Base-by-base conservation (phyloP, 2,329 filamentous ascomycete genomes). In the Aspergillus sp. region DNA sequence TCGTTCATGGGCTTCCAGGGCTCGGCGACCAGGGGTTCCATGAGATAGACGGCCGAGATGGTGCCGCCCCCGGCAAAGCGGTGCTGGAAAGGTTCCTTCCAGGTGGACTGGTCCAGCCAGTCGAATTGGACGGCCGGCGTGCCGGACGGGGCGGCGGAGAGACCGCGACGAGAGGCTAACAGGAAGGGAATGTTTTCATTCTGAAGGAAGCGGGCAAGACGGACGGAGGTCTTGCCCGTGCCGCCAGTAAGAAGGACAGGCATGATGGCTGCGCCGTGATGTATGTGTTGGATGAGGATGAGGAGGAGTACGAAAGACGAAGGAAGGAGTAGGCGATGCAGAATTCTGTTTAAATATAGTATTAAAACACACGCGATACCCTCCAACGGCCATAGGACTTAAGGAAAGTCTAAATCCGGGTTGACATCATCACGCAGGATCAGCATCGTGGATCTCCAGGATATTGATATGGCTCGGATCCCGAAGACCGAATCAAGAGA, bases 71-170 rank as follows among this genome's bases (percentile, higher is more conserved):
- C 34, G 7, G 47, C 40, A 36, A 45, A 47, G 12, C 33, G 33
- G 19, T 49, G 32, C 19, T 43, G 47, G 47, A 70, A 73, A 1
- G 64, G 64, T 8, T 49, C 54, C 0, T 44, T 40, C 58, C 65
- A 76, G 0, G 72, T 77, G 12, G 52, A 42, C 29, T 58, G 42
- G 47, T 76, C 65, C 30, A 60, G 33, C 72, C 72, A 77, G 61
- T 77, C 68, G 40, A 77, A 76, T 7, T 61, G 57, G 27, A 68
- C 42, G 1, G 37, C 37, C 27, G 37, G 37, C 37, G 29, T 39
- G 26, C 37, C 37, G 8, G 9, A 8, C 9, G 37, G 27, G 6
- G 37, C 37, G 27, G 27, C 37, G 12, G 27, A 39, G 26, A n/a
- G 11, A n/a, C 37, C 37, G 42, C 38, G 2, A 36, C 71, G 66